Base-by-base conservation (phyloP, 805 yeast species). In the Wickerhamomyces mucosus region DNA sequence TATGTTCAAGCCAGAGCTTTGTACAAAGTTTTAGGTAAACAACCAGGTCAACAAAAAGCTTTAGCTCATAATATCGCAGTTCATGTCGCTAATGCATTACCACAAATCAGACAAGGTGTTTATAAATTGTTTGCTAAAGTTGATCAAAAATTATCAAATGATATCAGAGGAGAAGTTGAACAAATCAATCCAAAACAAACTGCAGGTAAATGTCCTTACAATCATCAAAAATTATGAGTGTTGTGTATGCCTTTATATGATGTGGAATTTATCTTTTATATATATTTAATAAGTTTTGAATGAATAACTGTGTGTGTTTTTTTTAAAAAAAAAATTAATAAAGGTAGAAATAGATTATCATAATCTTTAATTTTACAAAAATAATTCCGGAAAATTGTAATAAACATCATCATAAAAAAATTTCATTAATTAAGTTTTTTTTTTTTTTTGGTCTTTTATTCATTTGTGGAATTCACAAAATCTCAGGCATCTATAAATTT, bases 61-160 rank as follows among this genome's bases (percentile, higher is more conserved):
- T 67, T 89, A 52, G 82, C 88, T 29, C 83, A 79, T 58, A 89
- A 89, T 57, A 68, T 89, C 41, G 78, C 94, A 15, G 77, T 63
- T 24, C 96, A 88, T 55, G 80, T 67, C 13, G 43, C 55, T 13
- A 70, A 55, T 43, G 96, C 96, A 20, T 69, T 72, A 43, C 76
- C 81, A 29, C 69, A 67, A 31, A 74, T 86, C 43, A 95, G 81
- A 65, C 84, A 83, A 53, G 63, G 78, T 39, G 94, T 83, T 19
- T 67, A 78, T 48, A 83, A 71, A 39, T 72, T 78, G 72, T 89
- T 86, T 54, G 51, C 68, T 35, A 76, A 77, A 58, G 94, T 86
- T 33, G 70, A 75, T 50, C 68, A 71, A 27, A 73, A 69, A 32
- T 68, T 89, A 53, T 86, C 84, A 38, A 65, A 60, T 31, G 68